Percentiles rank a stretch among this genome's conserved stretches.
Evolutionary conservation across 2,329 filamentous ascomycete species (phyloP).

Genomic region (Rasamsonia emersonii): DNA sequence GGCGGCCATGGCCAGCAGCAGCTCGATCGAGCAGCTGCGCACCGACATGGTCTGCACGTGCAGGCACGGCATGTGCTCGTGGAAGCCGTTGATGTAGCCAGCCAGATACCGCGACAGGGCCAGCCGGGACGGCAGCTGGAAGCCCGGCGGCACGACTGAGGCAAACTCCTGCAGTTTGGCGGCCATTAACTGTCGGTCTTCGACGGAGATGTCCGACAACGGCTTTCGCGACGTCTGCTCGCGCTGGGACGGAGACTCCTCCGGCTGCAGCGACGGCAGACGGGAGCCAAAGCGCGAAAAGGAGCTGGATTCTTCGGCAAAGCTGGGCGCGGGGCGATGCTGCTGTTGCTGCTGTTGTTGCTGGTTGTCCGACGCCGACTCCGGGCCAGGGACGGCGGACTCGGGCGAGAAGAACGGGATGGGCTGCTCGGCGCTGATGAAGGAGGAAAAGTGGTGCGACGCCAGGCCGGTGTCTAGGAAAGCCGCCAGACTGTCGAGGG

Average conservation of each 20-base stretch:
- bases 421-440: slow-evolving; percentile 33
- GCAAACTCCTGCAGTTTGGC: slow-evolving; percentile 13
- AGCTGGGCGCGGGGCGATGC: slow-evolving; percentile 4
- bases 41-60: slow-evolving; percentile 12
- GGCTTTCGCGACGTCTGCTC: slow-evolving; percentile 11
- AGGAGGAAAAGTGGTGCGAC: slow-evolving; percentile 30
- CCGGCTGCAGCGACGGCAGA: slow-evolving; percentile 31
- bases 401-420: slow-evolving; percentile 36
- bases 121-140: slow-evolving; percentile 16
- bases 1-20: slow-evolving; percentile 16
- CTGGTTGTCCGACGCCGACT: slow-evolving; percentile 10
- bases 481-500: slow-evolving; percentile 4
- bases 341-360: slow-evolving; percentile 1
- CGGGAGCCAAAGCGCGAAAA: slow-evolving; percentile 31
- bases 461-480: slow-evolving; percentile 32
- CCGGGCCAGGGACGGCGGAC: slow-evolving; percentile 23
- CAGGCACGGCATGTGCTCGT: slow-evolving; percentile 17
- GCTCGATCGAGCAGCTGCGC: slow-evolving; percentile 12
- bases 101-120: slow-evolving; percentile 16
- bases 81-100: slow-evolving; percentile 17
- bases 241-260: slow-evolving; percentile 17
- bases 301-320: slow-evolving; percentile 13
- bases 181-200: slow-evolving; percentile 21
- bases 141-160: slow-evolving; percentile 9
- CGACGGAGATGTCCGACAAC: slow-evolving; percentile 25